Base-by-base conservation (phyloP, 106 monocot genomes). In the Gastrodia elata region DNA sequence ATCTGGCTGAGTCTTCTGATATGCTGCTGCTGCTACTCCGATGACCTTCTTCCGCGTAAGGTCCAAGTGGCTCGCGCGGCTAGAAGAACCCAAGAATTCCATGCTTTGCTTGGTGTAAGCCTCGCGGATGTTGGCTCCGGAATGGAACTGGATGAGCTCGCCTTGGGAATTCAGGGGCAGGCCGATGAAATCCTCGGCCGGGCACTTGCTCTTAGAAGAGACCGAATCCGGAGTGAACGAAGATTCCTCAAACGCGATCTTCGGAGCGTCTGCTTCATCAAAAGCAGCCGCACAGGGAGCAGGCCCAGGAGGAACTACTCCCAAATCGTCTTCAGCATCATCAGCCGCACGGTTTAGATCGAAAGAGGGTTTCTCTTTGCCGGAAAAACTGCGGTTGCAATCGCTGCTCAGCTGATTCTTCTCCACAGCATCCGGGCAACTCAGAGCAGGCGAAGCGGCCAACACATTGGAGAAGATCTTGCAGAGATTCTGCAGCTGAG, bases 121-220 rank as follows among this genome's bases (percentile, higher is more conserved):
- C 39, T 82, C 68, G 57, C 73, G 76, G 77, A 72, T 71, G 18
- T 77, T 82, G 37, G 52, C 16, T 68, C 78, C 69, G 49, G 83
- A 65, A 57, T 82, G 71, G 70, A 81, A 70, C 64, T 84, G 72
- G 64, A 86, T 86, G 33, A 88, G 65, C 46, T 92, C 92, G 32
- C 94, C 91, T 42, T 85, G 86, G 18, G 87, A 91, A 74, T 85
- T 89, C 64, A 95, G 85, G 59, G 91, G 94, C 76, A 91, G 80
- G 34, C 91, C 87, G 49, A 79, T 72, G 55, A 80, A 85, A 25
- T 71, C 75, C 52, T 80, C 80, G 38, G 26, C 38, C 3, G 37
- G 43, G 38, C 46, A 74, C 59, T 68, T 78, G 25, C 76, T 71
- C 38, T n/a, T 77, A 34, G 38, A 69, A 68, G 64, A 56, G 16